Evolutionary conservation across 192 early-diverging fungal genomes (phyloP).

Genomic region (Backusella tarrabulga): DNA sequence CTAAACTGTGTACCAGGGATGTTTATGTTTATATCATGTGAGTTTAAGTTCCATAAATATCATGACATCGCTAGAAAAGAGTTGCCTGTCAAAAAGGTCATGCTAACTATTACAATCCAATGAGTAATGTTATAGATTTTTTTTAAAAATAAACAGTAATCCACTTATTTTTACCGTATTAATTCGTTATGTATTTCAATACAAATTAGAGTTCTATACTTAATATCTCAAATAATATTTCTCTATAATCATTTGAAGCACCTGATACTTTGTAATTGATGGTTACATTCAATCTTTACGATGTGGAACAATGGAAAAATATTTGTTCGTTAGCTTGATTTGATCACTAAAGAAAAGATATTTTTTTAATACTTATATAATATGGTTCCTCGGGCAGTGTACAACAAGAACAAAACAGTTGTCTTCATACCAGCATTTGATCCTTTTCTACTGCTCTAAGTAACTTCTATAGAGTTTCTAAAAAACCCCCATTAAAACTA

Average conservation of each 20-base stretch:
- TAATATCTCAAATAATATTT: not conserved
- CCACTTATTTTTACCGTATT: not conserved
- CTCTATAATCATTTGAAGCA: not conserved
- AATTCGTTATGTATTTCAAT: not conserved
- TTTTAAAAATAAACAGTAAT: not conserved
- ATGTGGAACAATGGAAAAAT: not conserved
- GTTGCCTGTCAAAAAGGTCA: not conserved
- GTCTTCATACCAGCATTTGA: not conserved
- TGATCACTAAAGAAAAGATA: not conserved
- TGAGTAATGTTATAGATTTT: not conserved
- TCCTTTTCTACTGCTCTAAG: not conserved
- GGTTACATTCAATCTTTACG: not conserved
- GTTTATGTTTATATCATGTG: not conserved
- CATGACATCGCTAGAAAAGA: not conserved
- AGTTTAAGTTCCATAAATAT: not conserved
- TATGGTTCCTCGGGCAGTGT: not conserved
- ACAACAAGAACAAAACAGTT: not conserved
- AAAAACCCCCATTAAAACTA: not conserved
- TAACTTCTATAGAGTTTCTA: not conserved
- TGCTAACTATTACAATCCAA: not conserved
- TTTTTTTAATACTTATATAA: not conserved
- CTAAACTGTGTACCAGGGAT: not conserved
- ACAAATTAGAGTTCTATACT: not conserved
- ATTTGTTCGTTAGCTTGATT: not conserved
- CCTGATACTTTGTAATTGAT: not conserved